A percentile compares a stretch with the other conserved stretches of the same genome.
These are phyloP conservation scores for Erythrobasidium hasegawianum DNA, from an alignment of 1,284 basidiomycete genomes.

Conservation along the genomic window DNA sequence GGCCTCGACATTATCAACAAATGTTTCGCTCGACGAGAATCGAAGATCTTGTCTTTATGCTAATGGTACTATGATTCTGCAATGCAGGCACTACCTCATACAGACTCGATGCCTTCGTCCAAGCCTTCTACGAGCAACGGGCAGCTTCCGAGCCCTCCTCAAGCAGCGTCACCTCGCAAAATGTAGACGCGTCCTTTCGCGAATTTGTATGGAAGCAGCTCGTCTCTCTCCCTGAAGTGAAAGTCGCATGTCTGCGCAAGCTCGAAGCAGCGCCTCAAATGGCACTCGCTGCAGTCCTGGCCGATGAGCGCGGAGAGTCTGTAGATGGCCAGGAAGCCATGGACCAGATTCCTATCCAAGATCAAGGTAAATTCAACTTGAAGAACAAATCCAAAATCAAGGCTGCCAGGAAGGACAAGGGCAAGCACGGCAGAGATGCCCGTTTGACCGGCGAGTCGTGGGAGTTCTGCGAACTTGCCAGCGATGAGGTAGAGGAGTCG, in stretches of 20 bases:
- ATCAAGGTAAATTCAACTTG: constrained; percentile 1
- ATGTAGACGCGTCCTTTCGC: constrained; percentile 68
- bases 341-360: constrained; percentile 43
- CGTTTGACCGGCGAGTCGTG: constrained; percentile 15
- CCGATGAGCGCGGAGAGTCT: not conserved
- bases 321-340: not conserved
- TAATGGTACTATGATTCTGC: constrained; percentile 57
- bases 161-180: constrained; percentile 51
- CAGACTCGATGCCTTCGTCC: constrained; percentile 16
- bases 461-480: constrained; percentile 1
- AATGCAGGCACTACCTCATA: constrained; percentile 47
- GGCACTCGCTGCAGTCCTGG: not conserved
- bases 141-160: constrained; percentile 1
- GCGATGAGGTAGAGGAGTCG: constrained; percentile 36
- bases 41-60: too few species aligned
- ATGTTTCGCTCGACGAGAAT: too few species aligned
- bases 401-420: constrained; percentile 1
- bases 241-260: constrained; percentile 56
- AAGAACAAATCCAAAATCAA: constrained; percentile 32
- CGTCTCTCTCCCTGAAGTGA: constrained; percentile 64
- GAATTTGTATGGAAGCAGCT: constrained; percentile 75
- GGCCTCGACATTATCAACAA: too few species aligned
- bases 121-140: constrained; percentile 20
- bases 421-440: constrained; percentile 17
- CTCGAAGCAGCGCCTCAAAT: not conserved